These are phyloP conservation scores for Diaporthe vaccinii DNA, from an alignment of 2,329 filamentous ascomycete species.

Conservation along the genomic window DNA sequence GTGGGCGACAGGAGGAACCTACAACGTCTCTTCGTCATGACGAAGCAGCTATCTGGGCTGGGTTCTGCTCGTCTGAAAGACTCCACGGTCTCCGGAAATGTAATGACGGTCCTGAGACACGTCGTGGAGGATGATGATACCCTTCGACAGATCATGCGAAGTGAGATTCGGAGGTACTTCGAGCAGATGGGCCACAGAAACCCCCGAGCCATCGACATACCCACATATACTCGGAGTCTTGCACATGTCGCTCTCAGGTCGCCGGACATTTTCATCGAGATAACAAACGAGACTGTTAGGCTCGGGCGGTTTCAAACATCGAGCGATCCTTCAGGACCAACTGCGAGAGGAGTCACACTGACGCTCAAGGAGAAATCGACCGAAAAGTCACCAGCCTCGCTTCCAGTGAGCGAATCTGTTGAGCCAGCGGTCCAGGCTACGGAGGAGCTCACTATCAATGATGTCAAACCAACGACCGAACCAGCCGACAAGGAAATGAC, in stretches of 20 bases:
- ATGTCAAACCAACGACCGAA: slow-evolving; percentile 74
- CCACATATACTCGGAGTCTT: slow-evolving; percentile 80
- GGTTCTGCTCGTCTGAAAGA: slow-evolving; percentile 80
- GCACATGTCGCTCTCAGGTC: slow-evolving; percentile 84
- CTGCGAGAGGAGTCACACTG: slow-evolving; percentile 30
- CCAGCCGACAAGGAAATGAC: slow-evolving; percentile 70
- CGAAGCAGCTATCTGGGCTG: slow-evolving; percentile 87
- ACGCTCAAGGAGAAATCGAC: slow-evolving; percentile 37
- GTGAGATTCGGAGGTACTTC: slow-evolving; percentile 86
- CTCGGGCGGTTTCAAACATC: slow-evolving; percentile 69
- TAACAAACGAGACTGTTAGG: slow-evolving; percentile 87
- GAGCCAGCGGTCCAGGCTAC: slow-evolving; percentile 61
- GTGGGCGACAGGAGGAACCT: slow-evolving; percentile 91
- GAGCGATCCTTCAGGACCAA: slow-evolving; percentile 48
- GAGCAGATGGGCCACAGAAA: slow-evolving; percentile 63
- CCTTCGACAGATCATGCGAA: slow-evolving; percentile 90
- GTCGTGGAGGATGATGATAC: slow-evolving; percentile 95
- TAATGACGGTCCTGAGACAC: slow-evolving; percentile 91
- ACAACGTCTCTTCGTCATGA: slow-evolving; percentile 92
- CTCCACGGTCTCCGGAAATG: slow-evolving; percentile 67
- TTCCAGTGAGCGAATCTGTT: slow-evolving; percentile 55
- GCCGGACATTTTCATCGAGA: slow-evolving; percentile 87
- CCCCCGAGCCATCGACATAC: slow-evolving; percentile 75
- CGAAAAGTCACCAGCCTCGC: slow-evolving; percentile 26
- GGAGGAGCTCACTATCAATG: slow-evolving; percentile 61